Evolutionary conservation across 106 monocot species (phyloP).

Genomic region (Allium cepa): DNA sequence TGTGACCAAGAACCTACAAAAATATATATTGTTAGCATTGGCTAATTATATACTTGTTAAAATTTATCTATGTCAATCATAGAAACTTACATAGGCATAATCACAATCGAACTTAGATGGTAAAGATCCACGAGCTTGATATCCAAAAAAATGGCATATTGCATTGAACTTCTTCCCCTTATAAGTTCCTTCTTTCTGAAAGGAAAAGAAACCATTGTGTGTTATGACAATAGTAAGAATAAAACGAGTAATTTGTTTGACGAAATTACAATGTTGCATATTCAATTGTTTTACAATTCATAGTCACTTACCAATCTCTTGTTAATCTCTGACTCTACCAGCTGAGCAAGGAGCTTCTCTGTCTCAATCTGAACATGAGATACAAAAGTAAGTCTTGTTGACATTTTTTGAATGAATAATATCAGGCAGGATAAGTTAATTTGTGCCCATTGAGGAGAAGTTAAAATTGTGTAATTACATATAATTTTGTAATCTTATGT

Average conservation of each 20-base stretch:
- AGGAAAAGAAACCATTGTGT: not conserved
- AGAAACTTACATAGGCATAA: slow-evolving; percentile 55
- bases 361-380: slow-evolving; percentile 39
- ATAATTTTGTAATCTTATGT: too few relatives aligned
- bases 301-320: slow-evolving; percentile 21
- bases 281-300: not conserved
- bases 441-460: too few relatives aligned
- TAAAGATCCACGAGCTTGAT: slow-evolving; percentile 73
- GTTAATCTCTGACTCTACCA: slow-evolving; percentile 49
- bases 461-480: too few relatives aligned
- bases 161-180: slow-evolving; percentile 85
- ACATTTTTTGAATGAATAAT: not conserved
- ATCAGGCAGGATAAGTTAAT: too few relatives aligned
- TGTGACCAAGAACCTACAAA: slow-evolving; percentile 71
- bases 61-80: too few relatives aligned
- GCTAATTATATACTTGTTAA: too few relatives aligned
- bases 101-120: slow-evolving; percentile 86
- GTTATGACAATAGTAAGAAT: not conserved
- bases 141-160: slow-evolving; percentile 85
- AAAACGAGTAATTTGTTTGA: not conserved
- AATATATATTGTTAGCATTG: too few relatives aligned
- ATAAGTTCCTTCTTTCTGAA: slow-evolving; percentile 62
- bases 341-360: slow-evolving; percentile 43
- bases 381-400: not conserved
- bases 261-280: too few relatives aligned